Evolutionary conservation across 768 basidiomycete genomes (phyloP).

Genomic region (Clitopilus passeckerianus): DNA sequence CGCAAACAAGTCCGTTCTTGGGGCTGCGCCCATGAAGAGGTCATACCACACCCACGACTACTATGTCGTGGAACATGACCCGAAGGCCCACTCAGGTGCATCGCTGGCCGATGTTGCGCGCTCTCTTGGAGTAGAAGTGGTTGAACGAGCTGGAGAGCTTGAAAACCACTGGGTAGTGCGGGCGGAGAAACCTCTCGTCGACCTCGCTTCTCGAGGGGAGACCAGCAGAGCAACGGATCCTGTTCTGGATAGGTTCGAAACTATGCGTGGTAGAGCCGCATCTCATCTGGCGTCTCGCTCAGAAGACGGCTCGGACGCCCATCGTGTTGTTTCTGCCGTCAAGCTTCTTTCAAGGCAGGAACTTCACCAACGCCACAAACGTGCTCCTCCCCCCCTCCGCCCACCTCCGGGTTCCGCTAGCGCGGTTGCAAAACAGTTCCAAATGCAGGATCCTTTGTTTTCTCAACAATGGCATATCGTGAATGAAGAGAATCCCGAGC

Average conservation of each 20-base stretch:
- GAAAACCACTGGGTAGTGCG: constrained; percentile 81
- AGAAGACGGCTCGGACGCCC: constrained; percentile 31
- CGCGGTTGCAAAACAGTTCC: constrained; percentile 53
- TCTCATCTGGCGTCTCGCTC: constrained; percentile 34
- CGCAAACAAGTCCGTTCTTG: constrained; percentile 20
- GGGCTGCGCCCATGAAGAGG: constrained; percentile 40
- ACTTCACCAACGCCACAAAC: constrained; percentile 65
- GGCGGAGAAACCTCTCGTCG: constrained; percentile 30
- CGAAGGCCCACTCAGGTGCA: constrained; percentile 31
- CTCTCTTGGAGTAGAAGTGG: constrained; percentile 73
- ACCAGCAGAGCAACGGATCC: constrained; percentile 25
- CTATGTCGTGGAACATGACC: constrained; percentile 71
- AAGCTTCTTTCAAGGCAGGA: constrained; percentile 56
- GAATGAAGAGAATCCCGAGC: constrained; percentile 76
- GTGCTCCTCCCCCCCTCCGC: constrained; percentile 60
- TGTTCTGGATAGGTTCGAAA: constrained; percentile 45
- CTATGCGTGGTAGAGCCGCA: constrained; percentile 32
- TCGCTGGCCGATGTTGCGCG: constrained; percentile 56
- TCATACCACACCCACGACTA: constrained; percentile 70
- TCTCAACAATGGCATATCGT: constrained; percentile 91
- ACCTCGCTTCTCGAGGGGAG: constrained; percentile 26
- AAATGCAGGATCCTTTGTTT: constrained; percentile 81
- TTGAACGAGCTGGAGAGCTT: constrained; percentile 86
- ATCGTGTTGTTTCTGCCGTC: constrained; percentile 49
- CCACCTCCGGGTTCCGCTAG: constrained; percentile 32